Evolutionary conservation across 1,139 yeast genomes (phyloP).

Genomic region (Hansenula lynferdii): DNA sequence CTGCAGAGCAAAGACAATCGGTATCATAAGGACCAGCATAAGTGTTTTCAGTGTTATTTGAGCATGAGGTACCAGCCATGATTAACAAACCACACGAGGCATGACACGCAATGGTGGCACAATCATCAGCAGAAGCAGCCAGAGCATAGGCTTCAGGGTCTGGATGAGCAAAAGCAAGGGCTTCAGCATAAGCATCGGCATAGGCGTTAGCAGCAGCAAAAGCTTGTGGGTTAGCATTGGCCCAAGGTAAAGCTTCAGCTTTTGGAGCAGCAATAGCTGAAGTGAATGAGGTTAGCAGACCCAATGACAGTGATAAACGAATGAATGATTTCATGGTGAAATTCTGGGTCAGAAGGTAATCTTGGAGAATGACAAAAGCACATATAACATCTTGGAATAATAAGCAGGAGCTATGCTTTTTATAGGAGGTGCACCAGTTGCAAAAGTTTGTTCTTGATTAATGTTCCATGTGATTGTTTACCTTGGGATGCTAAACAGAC

Average conservation of each 20-base stretch:
- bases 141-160: constrained; percentile 15
- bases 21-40: constrained; percentile 21
- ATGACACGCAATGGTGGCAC: constrained; percentile 15
- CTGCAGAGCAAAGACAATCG: constrained; percentile 19
- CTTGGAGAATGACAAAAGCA: too few species aligned
- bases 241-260: constrained; percentile 11
- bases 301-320: constrained; percentile 1
- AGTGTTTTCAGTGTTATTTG: constrained; percentile 10
- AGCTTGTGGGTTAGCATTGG: constrained; percentile 13
- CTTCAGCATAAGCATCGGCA: constrained; percentile 17
- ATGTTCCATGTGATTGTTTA: too few species aligned
- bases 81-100: constrained; percentile 16
- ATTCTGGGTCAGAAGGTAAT: too few species aligned
- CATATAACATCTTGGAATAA: too few species aligned
- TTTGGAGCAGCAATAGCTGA: constrained; percentile 2
- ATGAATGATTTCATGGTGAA: neutral
- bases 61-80: constrained; percentile 10
- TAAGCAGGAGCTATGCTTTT: too few species aligned
- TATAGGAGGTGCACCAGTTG: too few species aligned
- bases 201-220: constrained; percentile 13
- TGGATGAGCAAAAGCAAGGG: constrained; percentile 15
- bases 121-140: constrained; percentile 15
- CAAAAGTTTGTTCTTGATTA: too few species aligned
- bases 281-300: neutral
- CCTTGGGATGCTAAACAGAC: too few species aligned